Evolutionary conservation across 371 early-diverging fungal species (phyloP).

Genomic region (Rhizopus microsporus): DNA sequence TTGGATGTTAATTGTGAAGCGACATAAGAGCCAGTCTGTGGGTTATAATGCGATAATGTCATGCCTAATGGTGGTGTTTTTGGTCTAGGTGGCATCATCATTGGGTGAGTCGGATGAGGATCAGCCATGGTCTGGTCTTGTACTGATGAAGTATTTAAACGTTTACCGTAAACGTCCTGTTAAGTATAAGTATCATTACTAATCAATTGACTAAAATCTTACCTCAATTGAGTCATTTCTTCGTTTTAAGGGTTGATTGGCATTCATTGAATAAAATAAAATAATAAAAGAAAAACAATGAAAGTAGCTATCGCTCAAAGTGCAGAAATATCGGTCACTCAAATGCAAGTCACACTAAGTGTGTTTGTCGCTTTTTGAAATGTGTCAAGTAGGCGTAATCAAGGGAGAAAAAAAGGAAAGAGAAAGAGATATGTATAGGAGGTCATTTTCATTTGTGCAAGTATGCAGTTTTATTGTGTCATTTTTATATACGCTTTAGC

Average conservation of each 20-base stretch:
- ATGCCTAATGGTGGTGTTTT: conserved; percentile 50
- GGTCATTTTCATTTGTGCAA: too few species aligned
- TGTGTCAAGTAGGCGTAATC: too few species aligned
- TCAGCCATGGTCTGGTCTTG: conserved; percentile 12
- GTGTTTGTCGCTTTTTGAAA: too few species aligned
- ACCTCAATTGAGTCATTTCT: background rate
- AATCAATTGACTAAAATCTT: background rate
- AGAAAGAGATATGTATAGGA: too few species aligned
- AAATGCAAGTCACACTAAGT: too few species aligned
- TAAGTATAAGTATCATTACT: background rate
- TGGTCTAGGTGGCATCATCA: conserved; percentile 25
- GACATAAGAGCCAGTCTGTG: conserved; percentile 34
- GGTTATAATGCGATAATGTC: conserved; percentile 48
- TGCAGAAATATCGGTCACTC: too few species aligned
- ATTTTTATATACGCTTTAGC: conserved; percentile 14
- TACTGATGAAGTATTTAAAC: background rate
- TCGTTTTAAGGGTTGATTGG: background rate
- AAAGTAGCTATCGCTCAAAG: too few species aligned
- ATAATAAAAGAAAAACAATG: too few species aligned
- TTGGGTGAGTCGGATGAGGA: background rate
- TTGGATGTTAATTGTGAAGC: conserved; percentile 36
- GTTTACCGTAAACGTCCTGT: background rate
- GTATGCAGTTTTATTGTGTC: too few species aligned
- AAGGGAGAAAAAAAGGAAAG: too few species aligned
- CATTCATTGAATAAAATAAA: background rate